Conservation (phyloP, 805 yeast species). For the Pichia cabralensis region DNA sequence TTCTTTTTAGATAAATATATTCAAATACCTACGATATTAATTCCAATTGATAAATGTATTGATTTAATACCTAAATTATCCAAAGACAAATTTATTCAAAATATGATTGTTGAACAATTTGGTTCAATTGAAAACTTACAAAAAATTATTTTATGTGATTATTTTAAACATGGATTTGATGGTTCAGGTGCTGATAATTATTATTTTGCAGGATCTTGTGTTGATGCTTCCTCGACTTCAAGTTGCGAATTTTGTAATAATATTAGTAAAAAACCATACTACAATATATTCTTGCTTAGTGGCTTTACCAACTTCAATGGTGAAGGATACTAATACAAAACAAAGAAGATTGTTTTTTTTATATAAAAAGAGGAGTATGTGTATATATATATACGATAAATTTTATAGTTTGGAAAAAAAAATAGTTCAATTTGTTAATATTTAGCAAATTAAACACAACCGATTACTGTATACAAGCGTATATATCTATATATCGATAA, state of each 20-base stretch:
- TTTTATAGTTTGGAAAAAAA: too few relatives aligned
- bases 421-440: too few relatives aligned
- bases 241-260: conserved; percentile 80
- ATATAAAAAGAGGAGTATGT: too few relatives aligned
- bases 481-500: too few relatives aligned
- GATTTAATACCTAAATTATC: conserved; percentile 40
- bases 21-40: conserved; percentile 69
- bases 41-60: conserved; percentile 57
- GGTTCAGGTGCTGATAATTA: conserved; percentile 81
- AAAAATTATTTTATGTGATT: conserved; percentile 37
- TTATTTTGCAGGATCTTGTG: conserved; percentile 77
- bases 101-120: conserved; percentile 50
- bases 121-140: conserved; percentile 45
- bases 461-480: too few relatives aligned
- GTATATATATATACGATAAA: too few relatives aligned
- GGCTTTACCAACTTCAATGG: conserved; percentile 76
- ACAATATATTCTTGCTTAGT: conserved; percentile 48
- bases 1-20: conserved; percentile 72
- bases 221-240: conserved; percentile 71
- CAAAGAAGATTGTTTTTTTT: too few relatives aligned
- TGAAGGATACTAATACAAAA: conserved; percentile 50
- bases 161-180: conserved; percentile 53
- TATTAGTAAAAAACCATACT: conserved; percentile 56
- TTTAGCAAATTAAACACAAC: too few relatives aligned
- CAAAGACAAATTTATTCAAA: conserved; percentile 36